Evolutionary conservation across 108 stramenopile species (phyloP).

Genomic region (Stephanodiscus triporus): DNA sequence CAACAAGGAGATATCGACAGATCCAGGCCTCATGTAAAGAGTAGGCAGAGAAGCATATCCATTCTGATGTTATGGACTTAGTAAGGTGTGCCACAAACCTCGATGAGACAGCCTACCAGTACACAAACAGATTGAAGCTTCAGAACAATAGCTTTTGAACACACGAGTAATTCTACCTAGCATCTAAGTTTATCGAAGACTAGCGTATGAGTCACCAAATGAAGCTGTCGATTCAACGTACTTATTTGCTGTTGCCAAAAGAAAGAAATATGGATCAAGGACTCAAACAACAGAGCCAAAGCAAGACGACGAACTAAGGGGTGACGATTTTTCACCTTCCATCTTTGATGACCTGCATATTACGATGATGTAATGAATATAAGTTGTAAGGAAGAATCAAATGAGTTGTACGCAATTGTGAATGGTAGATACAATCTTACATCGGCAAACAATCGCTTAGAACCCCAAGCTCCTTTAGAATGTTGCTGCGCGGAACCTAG

Average conservation of each 20-base stretch:
- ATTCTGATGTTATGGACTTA: too few relatives aligned
- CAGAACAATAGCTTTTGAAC: too few relatives aligned
- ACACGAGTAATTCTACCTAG: too few relatives aligned
- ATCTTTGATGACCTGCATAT: constrained; percentile 39
- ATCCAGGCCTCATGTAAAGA: too few relatives aligned
- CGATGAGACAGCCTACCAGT: too few relatives aligned
- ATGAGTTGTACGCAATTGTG: neutral
- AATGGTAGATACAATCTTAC: constrained; percentile 20
- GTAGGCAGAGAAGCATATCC: too few relatives aligned
- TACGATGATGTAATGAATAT: neutral
- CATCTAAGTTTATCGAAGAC: neutral
- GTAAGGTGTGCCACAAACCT: too few relatives aligned
- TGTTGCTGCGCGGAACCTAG: constrained; percentile 1
- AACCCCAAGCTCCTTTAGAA: constrained; percentile 38
- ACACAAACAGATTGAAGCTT: too few relatives aligned
- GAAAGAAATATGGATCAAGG: neutral
- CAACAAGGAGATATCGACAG: too few relatives aligned
- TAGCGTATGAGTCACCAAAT: neutral
- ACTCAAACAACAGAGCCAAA: neutral
- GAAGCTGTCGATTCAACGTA: neutral
- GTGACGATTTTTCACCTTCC: neutral
- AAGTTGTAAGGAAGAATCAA: neutral
- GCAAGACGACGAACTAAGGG: neutral
- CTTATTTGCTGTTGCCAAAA: neutral
- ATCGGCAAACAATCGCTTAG: constrained; percentile 45